Evolutionary conservation across 768 basidiomycete species (phyloP), one percentile per base, ranked within the genome.

Genomic region (Punctularia strigosozonata): DNA sequence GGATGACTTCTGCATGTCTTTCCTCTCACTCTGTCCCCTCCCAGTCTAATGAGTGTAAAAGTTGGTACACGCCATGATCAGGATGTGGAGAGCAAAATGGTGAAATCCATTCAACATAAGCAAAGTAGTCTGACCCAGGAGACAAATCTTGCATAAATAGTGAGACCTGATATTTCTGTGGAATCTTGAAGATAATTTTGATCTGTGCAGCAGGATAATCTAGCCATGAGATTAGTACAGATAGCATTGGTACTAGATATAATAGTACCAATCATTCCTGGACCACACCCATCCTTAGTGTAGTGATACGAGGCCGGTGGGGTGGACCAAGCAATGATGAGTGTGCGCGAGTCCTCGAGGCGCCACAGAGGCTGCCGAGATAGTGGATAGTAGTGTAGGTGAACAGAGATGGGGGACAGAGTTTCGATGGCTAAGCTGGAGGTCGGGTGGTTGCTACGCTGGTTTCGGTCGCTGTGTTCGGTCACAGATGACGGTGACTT

Each of bases 101-200:
- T 0, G 51, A 37, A 31, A 54, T 59, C 56, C 58, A 56, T 38
- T 58, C 53, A 4, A 60, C 40, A 38, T 57, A 59, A 0, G 53
- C 58, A 1, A 60, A 43, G 35, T 55, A 46, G 1, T 39, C 24
- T 4, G 52, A 48, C 1, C 37, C 25, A 0, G n/a, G n/a, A n/a
- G n/a, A n/a, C n/a, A 24, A 4, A 13, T 21, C 4, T 3, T 34
- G 20, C 2, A 38, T 40, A 25, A 50, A 49, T 6, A 43, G 23
- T 4, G 6, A 6, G 3, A 36, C 7, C 2, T 5, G 2, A 0
- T 37, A 37, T 3, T 33, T 32, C 7, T 36, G 15, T 3, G 55
- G 46, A 0, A 56, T 30, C 6, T 43, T 35, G 36, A 59, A 59
- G 1, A 59, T 33, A 6, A 51, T 36, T 1, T 46, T 46, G 21